A percentile compares a stretch with the other conserved stretches of the same genome.
Conservation (phyloP, 2,329 filamentous ascomycete genomes). For the Aureobasidium sp. region DNA sequence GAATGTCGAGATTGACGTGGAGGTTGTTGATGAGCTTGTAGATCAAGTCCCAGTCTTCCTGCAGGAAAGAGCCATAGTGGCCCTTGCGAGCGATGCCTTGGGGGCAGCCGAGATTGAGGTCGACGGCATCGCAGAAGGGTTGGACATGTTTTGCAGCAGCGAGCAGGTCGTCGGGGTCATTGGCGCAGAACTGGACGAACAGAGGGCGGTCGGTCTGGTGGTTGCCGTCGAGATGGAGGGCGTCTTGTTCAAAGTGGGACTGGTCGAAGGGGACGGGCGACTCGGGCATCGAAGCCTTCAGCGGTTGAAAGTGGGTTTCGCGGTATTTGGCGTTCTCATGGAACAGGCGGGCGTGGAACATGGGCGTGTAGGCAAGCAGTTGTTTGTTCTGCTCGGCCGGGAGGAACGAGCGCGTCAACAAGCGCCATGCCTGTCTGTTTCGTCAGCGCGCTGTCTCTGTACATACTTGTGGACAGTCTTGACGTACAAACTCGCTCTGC, state of each 20-base stretch:
- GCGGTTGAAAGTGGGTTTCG: conserved; percentile 70
- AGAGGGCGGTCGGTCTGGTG: conserved; percentile 75
- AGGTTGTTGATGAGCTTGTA: conserved; percentile 75
- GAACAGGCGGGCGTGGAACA: conserved; percentile 91
- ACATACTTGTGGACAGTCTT: background rate
- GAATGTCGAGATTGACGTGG: conserved; percentile 67
- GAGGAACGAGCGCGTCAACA: conserved; percentile 90
- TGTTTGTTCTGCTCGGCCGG: conserved; percentile 51
- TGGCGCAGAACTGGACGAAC: conserved; percentile 94
- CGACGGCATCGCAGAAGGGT: conserved; percentile 88
- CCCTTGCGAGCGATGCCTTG: conserved; percentile 90
- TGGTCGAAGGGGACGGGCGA: conserved; percentile 29
- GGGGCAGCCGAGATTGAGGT: conserved; percentile 90
- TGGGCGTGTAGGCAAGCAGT: conserved; percentile 85
- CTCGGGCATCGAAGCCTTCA: conserved; percentile 26
- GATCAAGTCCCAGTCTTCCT: conserved; percentile 83
- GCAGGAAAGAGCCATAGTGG: conserved; percentile 87
- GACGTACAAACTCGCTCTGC: conserved; percentile 86
- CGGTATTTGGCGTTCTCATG: conserved; percentile 68
- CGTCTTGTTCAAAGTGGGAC: conserved; percentile 20
- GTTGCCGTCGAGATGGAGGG: conserved; percentile 74
- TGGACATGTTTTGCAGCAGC: conserved; percentile 69
- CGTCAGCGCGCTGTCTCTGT: background rate
- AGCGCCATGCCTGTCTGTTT: conserved; percentile 74
- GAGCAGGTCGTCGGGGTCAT: conserved; percentile 72